Evolutionary conservation across 177 flowering plant species (phyloP), one percentile per base, ranked within the genome.

Genomic region (Vitis hybrid): DNA sequence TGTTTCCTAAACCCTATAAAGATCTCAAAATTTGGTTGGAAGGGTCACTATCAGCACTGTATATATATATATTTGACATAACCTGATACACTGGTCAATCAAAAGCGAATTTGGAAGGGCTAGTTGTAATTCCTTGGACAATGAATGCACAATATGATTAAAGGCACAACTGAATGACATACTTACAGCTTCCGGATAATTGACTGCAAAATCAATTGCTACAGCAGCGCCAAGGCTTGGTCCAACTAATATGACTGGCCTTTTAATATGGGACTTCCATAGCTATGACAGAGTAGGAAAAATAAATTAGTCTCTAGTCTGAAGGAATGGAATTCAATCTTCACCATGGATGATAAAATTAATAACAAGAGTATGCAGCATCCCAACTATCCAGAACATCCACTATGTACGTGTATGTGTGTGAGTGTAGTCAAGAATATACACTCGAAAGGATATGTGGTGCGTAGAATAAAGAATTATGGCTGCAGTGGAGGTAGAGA

Each of bases 171-270:
- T 2, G 26, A 34, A 34, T 34, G 45, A 34, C 45, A 4, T 59
- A 80, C 92, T 87, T 77, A 92, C 97, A 71, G 92, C 90, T 83
- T 88, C 90, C n/a, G 91, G 79, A 79, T 89, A 76, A 52, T 85
- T 80, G 54, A 80, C 77, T 1, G 89, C 85, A 80, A 93, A 89
- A 71, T 93, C 94, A 72, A 93, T 83, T 65, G 96, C 98, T 72
- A 86, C 88, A 48, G 98, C 86, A 63, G 94, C 89, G 55, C 98
- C 98, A 64, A 93, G 91, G 72, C 98, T 93, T 72, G 98, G 93
- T 61, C 98, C 98, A 70, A 93, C 93, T 62, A 91, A 73, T 58
- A 82, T 64, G 87, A 91, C 84, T 26, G 97, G 97, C 78, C 79
- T 87, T 73, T 68, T 85, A 60, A 92, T 83, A 79, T 90, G 78